Conservation (phyloP, 352 stramenopile species). For the Phytophthora pini region DNA sequence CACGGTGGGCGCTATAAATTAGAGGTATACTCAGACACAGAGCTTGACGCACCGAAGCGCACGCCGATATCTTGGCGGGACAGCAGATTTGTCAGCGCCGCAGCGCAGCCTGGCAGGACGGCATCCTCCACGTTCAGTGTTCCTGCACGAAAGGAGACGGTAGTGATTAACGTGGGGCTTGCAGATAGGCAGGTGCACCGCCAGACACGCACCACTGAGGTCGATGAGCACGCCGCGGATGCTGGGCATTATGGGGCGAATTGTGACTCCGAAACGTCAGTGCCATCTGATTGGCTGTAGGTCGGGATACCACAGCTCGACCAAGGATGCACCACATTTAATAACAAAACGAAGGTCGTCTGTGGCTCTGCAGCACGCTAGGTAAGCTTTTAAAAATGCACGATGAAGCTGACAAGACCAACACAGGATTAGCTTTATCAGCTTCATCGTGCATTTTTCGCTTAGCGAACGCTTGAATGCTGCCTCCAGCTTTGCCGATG, state of each 20-base stretch:
- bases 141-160: constrained; percentile 23
- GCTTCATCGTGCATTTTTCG: too few species aligned
- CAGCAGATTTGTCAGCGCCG: constrained; percentile 49
- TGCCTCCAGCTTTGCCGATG: too few species aligned
- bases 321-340: too few species aligned
- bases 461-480: too few species aligned
- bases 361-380: too few species aligned
- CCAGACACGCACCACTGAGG: constrained; percentile 49
- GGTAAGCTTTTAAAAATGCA: too few species aligned
- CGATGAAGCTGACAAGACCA: too few species aligned
- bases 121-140: constrained; percentile 62
- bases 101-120: constrained; percentile 47
- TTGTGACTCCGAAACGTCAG: not conserved
- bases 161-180: not conserved
- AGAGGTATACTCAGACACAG: not conserved
- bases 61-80: constrained; percentile 36
- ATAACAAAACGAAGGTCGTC: too few species aligned
- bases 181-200: not conserved
- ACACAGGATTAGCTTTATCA: too few species aligned
- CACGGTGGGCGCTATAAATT: not conserved
- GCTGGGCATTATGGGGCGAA: constrained; percentile 17
- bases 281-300: not conserved
- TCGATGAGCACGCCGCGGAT: constrained; percentile 61
- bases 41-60: constrained; percentile 49
- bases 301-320: too few species aligned